These are phyloP conservation scores for Scenedesmus sp. DNA, from an alignment of 163 green algal species.

Conservation along the genomic window DNA sequence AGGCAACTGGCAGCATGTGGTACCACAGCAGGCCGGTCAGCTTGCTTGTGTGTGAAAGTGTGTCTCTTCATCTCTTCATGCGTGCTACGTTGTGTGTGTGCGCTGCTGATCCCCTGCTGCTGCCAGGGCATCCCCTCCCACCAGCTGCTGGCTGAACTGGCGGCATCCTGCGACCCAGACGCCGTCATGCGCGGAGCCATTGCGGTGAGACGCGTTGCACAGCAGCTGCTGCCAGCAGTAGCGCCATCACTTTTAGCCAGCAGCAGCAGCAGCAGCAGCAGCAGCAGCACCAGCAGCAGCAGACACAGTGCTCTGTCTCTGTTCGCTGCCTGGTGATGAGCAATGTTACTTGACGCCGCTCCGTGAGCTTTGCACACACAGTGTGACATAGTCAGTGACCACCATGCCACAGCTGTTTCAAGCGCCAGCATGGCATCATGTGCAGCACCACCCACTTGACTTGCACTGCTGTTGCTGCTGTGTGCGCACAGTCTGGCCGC, in stretches of 20 bases:
- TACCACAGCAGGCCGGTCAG: too few species aligned
- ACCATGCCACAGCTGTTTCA: too few species aligned
- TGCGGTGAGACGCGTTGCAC: neutral
- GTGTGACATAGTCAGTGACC: too few species aligned
- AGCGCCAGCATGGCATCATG: neutral
- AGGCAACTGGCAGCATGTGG: too few species aligned
- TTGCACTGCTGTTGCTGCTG: neutral
- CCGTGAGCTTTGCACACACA: too few species aligned
- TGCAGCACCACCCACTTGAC: neutral
- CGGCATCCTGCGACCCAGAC: conserved; percentile 25
- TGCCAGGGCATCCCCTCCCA: conserved; percentile 34
- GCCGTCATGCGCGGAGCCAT: conserved; percentile 30
- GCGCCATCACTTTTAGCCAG: neutral
- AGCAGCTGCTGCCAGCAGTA: neutral
- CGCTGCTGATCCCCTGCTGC: neutral
- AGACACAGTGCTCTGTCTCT: neutral
- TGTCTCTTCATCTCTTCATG: too few species aligned
- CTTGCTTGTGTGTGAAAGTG: too few species aligned
- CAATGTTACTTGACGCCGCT: too few species aligned
- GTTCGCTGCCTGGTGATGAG: neutral
- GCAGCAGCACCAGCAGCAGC: neutral
- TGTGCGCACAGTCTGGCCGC: conserved; percentile 58
- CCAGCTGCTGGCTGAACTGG: conserved; percentile 43
- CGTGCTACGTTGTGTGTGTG: neutral
- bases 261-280: neutral